phyloP scores from a whole-genome alignment of 2,329 filamentous ascomycete genomes.

The Fusarium illudens region DNA sequence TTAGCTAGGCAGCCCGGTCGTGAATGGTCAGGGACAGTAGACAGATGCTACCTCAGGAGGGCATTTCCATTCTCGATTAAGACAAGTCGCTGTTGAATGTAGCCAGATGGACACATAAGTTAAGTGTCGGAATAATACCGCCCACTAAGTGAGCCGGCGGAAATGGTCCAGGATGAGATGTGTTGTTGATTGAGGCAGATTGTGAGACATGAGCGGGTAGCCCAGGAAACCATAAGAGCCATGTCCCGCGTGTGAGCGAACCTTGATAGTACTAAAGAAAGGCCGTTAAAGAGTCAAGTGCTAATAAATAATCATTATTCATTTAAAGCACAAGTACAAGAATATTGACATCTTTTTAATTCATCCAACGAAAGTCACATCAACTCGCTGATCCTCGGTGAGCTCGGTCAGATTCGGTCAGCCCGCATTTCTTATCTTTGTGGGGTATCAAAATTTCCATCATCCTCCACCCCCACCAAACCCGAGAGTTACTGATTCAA shows the following conservation, averaged over 20 bases:
- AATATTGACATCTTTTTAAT: too few species aligned
- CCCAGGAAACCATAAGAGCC: not conserved
- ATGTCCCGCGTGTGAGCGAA: too few species aligned
- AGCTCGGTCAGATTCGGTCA: slow-evolving; percentile 38
- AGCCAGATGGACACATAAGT: not conserved
- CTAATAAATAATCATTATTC: too few species aligned
- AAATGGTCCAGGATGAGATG: not conserved
- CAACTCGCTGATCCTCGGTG: slow-evolving; percentile 14
- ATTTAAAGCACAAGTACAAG: too few species aligned
- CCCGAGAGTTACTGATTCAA: slow-evolving; percentile 23
- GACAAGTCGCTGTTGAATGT: not conserved
- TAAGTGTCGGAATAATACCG: not conserved
- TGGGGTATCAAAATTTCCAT: slow-evolving; percentile 43
- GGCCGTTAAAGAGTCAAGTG: too few species aligned
- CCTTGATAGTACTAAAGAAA: too few species aligned
- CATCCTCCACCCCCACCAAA: slow-evolving; percentile 34
- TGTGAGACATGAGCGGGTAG: not conserved
- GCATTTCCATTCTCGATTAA: not conserved
- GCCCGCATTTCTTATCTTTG: slow-evolving; percentile 34
- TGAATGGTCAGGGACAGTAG: not conserved
- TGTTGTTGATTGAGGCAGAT: not conserved
- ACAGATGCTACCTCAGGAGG: not conserved
- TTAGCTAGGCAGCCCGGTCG: not conserved
- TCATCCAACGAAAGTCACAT: too few species aligned
- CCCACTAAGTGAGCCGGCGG: not conserved